Evolutionary conservation across 768 basidiomycete species (phyloP).

Genomic region (Termitomyces heimii): DNA sequence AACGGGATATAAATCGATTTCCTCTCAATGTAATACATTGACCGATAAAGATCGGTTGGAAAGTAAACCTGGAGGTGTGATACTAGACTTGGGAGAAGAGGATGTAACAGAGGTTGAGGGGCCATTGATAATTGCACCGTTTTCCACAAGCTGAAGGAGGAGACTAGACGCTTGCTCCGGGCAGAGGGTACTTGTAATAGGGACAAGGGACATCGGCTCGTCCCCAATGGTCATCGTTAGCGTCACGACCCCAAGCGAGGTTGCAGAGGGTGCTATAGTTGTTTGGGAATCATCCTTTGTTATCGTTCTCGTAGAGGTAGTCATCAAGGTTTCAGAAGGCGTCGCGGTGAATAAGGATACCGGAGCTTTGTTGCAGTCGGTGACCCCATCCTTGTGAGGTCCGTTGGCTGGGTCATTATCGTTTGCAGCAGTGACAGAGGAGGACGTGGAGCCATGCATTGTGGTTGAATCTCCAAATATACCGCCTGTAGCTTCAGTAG

Average conservation of each 20-base stretch:
- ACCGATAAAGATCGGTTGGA: too few relatives aligned
- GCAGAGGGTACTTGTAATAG: conserved; percentile 36
- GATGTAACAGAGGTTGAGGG: too few relatives aligned
- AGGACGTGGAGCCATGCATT: background rate
- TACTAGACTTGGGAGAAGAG: too few relatives aligned
- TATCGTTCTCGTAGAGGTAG: background rate
- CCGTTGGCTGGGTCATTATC: background rate
- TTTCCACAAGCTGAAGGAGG: conserved; percentile 30
- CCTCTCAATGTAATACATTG: too few relatives aligned
- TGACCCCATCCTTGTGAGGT: background rate
- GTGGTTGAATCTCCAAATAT: conserved; percentile 21
- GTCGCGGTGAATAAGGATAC: background rate
- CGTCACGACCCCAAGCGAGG: conserved; percentile 17
- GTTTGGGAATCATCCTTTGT: too few relatives aligned
- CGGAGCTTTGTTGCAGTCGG: too few relatives aligned
- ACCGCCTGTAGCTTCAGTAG: conserved; percentile 40
- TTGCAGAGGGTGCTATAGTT: background rate
- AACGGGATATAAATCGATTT: too few relatives aligned
- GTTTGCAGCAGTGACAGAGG: background rate
- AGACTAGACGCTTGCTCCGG: conserved; percentile 36
- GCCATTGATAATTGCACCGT: conserved; percentile 10
- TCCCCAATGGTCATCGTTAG: conserved; percentile 31
- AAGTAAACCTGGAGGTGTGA: too few relatives aligned
- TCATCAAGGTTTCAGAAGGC: too few relatives aligned
- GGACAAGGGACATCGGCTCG: too few relatives aligned